Percentiles rank a stretch among this genome's conserved stretches.
phyloP scores from a whole-genome alignment of 1,284 basidiomycete genomes.

The Ustilago nuda region DNA sequence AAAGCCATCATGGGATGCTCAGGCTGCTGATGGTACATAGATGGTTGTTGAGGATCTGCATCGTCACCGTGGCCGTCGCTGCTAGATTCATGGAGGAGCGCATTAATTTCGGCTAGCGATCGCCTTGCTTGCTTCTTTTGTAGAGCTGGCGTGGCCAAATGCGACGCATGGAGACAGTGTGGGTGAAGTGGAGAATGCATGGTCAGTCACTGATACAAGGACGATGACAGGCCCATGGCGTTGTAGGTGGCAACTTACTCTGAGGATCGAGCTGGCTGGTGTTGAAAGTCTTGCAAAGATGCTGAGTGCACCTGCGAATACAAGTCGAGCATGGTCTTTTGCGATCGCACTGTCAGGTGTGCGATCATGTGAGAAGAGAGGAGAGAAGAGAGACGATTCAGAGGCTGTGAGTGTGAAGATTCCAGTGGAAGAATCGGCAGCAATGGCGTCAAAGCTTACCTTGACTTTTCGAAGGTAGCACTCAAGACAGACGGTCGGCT shows the following conservation, averaged over 20 bases:
- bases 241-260: conserved; percentile 19
- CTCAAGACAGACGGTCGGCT: conserved; percentile 52
- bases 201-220: neutral
- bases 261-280: conserved; percentile 50
- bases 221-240: neutral
- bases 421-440: neutral
- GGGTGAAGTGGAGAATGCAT: neutral
- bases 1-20: conserved; percentile 51
- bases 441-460: conserved; percentile 22
- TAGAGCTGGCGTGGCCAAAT: conserved; percentile 17
- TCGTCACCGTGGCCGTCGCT: conserved; percentile 18
- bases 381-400: neutral
- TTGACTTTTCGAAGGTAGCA: conserved; percentile 55
- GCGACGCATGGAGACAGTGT: neutral
- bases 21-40: conserved; percentile 2
- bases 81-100: conserved; percentile 23
- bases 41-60: conserved; percentile 26
- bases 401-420: neutral
- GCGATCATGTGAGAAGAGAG: neutral
- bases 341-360: conserved; percentile 42
- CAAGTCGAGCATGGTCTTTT: conserved; percentile 47
- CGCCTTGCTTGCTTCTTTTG: conserved; percentile 51
- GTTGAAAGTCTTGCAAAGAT: conserved; percentile 54
- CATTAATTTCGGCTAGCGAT: conserved; percentile 49
- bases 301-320: conserved; percentile 37